Base-by-base conservation (phyloP, 257 asterid genomes). In the Rhazya stricta region DNA sequence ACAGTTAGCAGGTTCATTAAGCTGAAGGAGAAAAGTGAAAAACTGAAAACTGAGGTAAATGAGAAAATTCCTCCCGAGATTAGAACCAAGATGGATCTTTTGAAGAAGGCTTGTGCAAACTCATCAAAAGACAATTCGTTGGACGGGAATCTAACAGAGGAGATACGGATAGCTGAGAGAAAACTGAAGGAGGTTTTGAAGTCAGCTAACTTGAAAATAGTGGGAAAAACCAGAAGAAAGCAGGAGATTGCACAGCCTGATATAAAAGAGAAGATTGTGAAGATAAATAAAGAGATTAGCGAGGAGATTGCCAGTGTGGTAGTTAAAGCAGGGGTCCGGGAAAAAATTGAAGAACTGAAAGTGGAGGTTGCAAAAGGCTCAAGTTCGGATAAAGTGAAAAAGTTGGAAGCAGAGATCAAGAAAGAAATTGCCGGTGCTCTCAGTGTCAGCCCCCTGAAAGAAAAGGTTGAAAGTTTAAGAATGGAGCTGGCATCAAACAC, bases 321-420 rank as follows among this genome's bases (percentile, higher is more conserved):
- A 21, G 73, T 56, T 2, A 81, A 72, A 45, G 81, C 69, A 25
- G 86, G 76, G 21, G 79, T 84, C 12, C 3, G 79, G 73, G 23
- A 73, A 78, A 84, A 83, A 57, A 79, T 83, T 21, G 82, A 87
- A 46, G 89, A 83, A 78, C 15, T 81, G 78, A 83, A 73, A 73
- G 80, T 75, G 53, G 87, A 83, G 69, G 81, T 83, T 56, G 12
- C 53, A 62, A 80, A 73, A 60, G 85, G 85, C 66, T 30, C 85
- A 16, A 73, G 36, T 27, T 81, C 87, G 0, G 87, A 86, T 50
- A 86, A 74, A 57, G 89, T 46, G 67, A 77, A 62, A 76, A 78
- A 42, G 63, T 67, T 88, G 67, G 87, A 85, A 80, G 82, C 83
- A 21, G 88, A 86, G 77, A 74, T 88, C 21, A 86, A 80, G 75